Percentiles rank a stretch among this genome's conserved stretches.
Conservation (phyloP, 345 rosid species). For the Dimocarpus longan region DNA sequence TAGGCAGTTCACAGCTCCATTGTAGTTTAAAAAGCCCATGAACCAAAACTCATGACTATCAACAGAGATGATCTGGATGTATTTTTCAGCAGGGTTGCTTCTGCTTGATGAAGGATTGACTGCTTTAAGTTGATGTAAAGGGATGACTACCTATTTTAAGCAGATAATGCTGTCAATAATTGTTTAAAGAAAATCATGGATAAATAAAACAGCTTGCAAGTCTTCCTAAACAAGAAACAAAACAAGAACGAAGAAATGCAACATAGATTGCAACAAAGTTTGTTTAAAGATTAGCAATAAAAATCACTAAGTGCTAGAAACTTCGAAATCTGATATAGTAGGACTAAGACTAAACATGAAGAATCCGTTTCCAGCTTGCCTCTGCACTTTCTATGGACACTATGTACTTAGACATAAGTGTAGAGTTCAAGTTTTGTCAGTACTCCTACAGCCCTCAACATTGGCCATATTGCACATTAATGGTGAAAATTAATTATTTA, state of each 20-base stretch:
- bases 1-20: slow-evolving; percentile 48
- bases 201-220: neutral
- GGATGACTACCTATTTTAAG: slow-evolving; percentile 62
- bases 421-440: neutral
- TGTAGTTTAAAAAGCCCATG: slow-evolving; percentile 65
- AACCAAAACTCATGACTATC: slow-evolving; percentile 72
- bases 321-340: neutral
- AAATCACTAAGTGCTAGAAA: neutral
- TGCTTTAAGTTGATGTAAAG: slow-evolving; percentile 57
- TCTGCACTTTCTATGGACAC: neutral
- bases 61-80: slow-evolving; percentile 58
- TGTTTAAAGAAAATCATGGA: neutral
- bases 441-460: neutral
- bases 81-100: slow-evolving; percentile 56
- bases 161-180: slow-evolving; percentile 18
- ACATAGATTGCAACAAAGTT: neutral
- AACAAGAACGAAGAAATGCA: neutral
- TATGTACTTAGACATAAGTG: neutral
- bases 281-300: neutral
- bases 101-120: slow-evolving; percentile 59
- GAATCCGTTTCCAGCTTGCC: neutral
- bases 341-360: neutral
- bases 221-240: neutral
- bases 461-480: neutral
- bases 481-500: neutral